These are phyloP conservation scores for Backusella luteola DNA, from an alignment of 192 early-diverging fungal genomes.

Conservation along the genomic window DNA sequence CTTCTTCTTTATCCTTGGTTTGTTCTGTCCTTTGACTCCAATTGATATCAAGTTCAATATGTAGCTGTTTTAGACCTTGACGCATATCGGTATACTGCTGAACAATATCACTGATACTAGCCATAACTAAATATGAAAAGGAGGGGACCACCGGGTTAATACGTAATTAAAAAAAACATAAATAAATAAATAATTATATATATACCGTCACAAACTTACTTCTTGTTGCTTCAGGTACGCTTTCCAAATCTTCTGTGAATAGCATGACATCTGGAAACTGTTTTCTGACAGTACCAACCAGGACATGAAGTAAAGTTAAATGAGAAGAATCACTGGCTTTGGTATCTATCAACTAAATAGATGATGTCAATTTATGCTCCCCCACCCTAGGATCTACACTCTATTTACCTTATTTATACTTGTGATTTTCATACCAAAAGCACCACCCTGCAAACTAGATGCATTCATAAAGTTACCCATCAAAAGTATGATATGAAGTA, in stretches of 20 bases:
- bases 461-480: slow-evolving; percentile 88
- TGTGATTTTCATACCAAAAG: slow-evolving; percentile 77
- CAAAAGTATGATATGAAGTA: slow-evolving; percentile 68
- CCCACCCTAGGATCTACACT: not conserved
- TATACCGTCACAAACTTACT: slow-evolving; percentile 29
- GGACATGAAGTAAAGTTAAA: slow-evolving; percentile 70
- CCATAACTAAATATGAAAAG: slow-evolving; percentile 13
- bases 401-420: slow-evolving; percentile 71
- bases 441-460: slow-evolving; percentile 70
- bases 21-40: slow-evolving; percentile 37
- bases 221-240: slow-evolving; percentile 63
- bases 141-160: not conserved
- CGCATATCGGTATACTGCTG: slow-evolving; percentile 35
- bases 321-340: slow-evolving; percentile 66
- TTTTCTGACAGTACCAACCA: slow-evolving; percentile 60
- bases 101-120: slow-evolving; percentile 29
- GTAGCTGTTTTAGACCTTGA: slow-evolving; percentile 44
- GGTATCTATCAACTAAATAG: slow-evolving; percentile 65
- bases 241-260: slow-evolving; percentile 64
- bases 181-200: not conserved
- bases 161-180: not conserved
- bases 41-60: slow-evolving; percentile 38
- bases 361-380: no score
- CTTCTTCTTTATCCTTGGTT: slow-evolving; percentile 31
- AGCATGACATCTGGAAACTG: slow-evolving; percentile 57